Conservation (phyloP, 345 rosid species). For the Aquilaria sinensis region DNA sequence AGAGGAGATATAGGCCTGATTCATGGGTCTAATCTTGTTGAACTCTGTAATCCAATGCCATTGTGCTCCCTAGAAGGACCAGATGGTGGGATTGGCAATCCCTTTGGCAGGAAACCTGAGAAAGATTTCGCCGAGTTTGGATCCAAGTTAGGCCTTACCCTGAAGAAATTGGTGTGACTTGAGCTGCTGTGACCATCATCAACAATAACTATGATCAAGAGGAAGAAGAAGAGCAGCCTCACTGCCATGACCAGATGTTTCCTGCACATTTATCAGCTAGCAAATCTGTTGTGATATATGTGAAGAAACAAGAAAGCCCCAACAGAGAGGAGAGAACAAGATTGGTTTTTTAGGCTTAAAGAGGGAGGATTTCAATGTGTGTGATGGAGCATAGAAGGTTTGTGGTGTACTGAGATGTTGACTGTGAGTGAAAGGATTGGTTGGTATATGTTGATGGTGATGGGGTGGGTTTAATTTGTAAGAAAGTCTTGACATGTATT, state of each 20-base stretch:
- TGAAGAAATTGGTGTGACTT: constrained; percentile 21
- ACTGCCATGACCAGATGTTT: constrained; percentile 4
- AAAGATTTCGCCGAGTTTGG: constrained; percentile 5
- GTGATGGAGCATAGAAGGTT: not conserved
- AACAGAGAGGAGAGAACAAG: not conserved
- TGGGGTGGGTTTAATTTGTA: constrained; percentile 13
- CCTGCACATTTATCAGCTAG: constrained; percentile 22
- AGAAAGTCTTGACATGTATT: constrained; percentile 11
- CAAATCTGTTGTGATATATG: not conserved
- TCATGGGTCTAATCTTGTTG: constrained; percentile 3
- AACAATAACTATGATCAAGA: constrained; percentile 7
- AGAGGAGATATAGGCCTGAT: not conserved
- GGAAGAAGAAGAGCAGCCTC: constrained; percentile 9
- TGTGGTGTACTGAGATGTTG: not conserved
- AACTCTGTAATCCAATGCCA: constrained; percentile 8
- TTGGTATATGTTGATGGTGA: constrained; percentile 1
- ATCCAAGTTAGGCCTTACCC: constrained; percentile 4
- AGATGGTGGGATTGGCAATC: constrained; percentile 13
- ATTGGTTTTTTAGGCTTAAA: not conserved
- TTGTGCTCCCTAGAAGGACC: constrained; percentile 15
- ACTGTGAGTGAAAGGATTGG: not conserved
- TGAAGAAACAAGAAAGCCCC: not conserved
- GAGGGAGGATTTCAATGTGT: not conserved
- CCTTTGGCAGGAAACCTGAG: constrained; percentile 7
- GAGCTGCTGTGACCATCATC: constrained; percentile 7